These are phyloP conservation scores for Grosmannia serpens DNA, from an alignment of 2,329 filamentous ascomycete genomes.

Conservation along the genomic window DNA sequence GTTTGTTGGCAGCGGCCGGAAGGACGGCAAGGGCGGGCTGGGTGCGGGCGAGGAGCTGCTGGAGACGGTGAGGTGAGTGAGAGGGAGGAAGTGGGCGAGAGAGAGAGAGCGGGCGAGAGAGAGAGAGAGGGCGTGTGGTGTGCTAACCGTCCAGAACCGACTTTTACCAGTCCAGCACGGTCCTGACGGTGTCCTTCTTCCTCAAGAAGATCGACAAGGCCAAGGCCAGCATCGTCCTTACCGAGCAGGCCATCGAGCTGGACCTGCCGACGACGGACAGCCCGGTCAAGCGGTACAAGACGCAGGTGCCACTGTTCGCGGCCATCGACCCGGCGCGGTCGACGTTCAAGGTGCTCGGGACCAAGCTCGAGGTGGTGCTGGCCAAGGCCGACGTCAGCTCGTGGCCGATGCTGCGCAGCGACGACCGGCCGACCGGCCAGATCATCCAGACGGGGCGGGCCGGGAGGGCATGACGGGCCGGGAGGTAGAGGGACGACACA, in stretches of 20 bases:
- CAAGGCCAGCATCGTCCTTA: constrained; percentile 60
- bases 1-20: constrained; percentile 69
- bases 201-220: constrained; percentile 93
- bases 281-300: constrained; percentile 64
- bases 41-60: constrained; percentile 59
- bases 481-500: not conserved
- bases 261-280: constrained; percentile 79
- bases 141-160: constrained; percentile 48
- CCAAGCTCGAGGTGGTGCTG: constrained; percentile 75
- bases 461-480: constrained; percentile 27
- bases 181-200: constrained; percentile 85
- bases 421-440: constrained; percentile 58
- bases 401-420: constrained; percentile 76
- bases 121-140: too few relatives aligned
- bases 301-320: constrained; percentile 64
- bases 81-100: too few relatives aligned
- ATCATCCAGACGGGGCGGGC: constrained; percentile 85
- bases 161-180: constrained; percentile 83
- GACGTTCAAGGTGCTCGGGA: constrained; percentile 71
- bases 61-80: constrained; percentile 58
- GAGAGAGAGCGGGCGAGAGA: too few relatives aligned
- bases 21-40: constrained; percentile 31
- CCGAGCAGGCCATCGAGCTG: constrained; percentile 50
- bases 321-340: constrained; percentile 65
- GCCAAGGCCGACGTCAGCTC: constrained; percentile 60